Evolutionary conservation across 2,329 filamentous ascomycete genomes (phyloP), one percentile per base, ranked within the genome.

Genomic region (Trichocomaceae sp.): DNA sequence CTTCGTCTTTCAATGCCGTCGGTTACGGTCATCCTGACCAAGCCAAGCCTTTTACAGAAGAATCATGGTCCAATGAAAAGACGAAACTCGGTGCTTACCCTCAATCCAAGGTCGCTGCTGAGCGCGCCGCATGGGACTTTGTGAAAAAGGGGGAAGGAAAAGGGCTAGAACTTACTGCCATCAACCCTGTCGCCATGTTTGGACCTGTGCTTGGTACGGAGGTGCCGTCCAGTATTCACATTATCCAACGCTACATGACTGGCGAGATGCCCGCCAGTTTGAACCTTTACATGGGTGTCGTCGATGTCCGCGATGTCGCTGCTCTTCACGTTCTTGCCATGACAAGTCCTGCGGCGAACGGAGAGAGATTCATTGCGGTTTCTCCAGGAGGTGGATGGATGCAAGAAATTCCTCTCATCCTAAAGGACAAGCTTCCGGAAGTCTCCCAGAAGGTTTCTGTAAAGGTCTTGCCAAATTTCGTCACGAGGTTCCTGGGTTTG

Each of bases 1-100:
- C 50, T n/a, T 52, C 49, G 15, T 52, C 50, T 3, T 52, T 52
- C 29, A 45, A 52, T 20, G 50, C 50, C 17, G 22, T 52, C 19
- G 26, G 17, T 1, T 52, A 52, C 4, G 50, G 50, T 3, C 50
- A 46, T 9, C 39, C 29, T 9, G 50, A 46, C 41, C 41, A 23
- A 45, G 8, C 26, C 13, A 26, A 44, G 2, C 41, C 41, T 3
- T 45, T 46, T 20, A 52, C 39, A 4, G 50, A 52, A 13, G 50
- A 35, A 22, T 17, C 13, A 29, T 52, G 41, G 41, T 52, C 50
- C 6, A 23, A 52, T 10, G 17, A 31, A 7, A 45, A 45, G 17
- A 17, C 39, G 10, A 52, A 52, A 22, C 41, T 51, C 10, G 41
- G 49, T 31, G 39, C 49, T 15, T 51, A 51, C 5, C 49, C 49